phyloP scores from a whole-genome alignment of 139 green algal genomes.

The Chlamydomonas sphaeroides region DNA sequence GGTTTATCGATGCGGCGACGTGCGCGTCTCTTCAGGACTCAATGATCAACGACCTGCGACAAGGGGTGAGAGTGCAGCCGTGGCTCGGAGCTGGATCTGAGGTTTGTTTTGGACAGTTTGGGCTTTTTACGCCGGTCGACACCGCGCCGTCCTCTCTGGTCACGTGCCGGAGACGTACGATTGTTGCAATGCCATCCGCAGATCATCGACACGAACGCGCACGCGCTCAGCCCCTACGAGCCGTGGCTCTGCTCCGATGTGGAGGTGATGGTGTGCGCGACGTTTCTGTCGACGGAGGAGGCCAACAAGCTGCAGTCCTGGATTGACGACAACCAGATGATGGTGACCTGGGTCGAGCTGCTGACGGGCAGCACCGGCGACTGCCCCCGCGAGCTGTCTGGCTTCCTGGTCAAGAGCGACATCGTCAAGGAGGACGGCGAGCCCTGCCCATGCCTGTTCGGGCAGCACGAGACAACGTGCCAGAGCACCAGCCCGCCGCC shows the following conservation, averaged over 20 bases:
- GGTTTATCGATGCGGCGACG: neutral
- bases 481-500: neutral
- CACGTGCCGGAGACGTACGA: too few species aligned
- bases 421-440: neutral
- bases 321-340: neutral
- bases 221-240: neutral
- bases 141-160: too few species aligned
- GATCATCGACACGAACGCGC: too few species aligned
- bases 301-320: neutral
- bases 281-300: constrained; percentile 4
- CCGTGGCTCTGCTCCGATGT: neutral
- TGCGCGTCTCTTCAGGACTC: neutral
- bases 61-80: neutral
- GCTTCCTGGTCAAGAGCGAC: neutral
- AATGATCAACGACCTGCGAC: neutral
- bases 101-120: too few species aligned
- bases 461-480: neutral
- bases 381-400: neutral
- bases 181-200: too few species aligned
- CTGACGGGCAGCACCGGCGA: neutral
- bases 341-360: neutral
- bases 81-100: neutral
- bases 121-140: too few species aligned
- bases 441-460: neutral
- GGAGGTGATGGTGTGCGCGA: constrained; percentile 15